Percentiles rank a stretch among this genome's conserved stretches.
phyloP scores from a whole-genome alignment of 805 yeast genomes.

The Wickerhamiella sorbophila region DNA sequence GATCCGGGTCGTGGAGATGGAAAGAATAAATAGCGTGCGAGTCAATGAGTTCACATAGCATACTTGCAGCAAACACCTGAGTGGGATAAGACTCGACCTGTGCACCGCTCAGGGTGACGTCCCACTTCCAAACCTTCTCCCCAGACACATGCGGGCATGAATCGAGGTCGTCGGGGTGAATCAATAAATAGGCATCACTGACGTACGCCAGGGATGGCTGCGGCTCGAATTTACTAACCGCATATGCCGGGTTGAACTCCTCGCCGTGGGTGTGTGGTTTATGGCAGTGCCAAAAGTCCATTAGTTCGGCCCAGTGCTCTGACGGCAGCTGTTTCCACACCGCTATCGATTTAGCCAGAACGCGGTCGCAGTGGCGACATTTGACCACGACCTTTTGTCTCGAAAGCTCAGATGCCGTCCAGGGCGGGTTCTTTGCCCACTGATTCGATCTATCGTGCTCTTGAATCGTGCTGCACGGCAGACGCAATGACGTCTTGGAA shows the following conservation, averaged over 20 bases:
- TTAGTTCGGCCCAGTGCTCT: slow-evolving; percentile 83
- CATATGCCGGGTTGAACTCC: slow-evolving; percentile 16
- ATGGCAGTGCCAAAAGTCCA: slow-evolving; percentile 98
- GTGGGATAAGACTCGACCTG: slow-evolving; percentile 3
- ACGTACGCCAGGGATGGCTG: slow-evolving; percentile 30
- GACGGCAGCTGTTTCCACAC: slow-evolving; percentile 58
- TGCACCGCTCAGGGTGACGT: slow-evolving; percentile 25
- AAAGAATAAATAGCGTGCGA: slow-evolving; percentile 24
- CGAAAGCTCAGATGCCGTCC: slow-evolving; percentile 4
- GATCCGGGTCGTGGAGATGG: slow-evolving; percentile 5
- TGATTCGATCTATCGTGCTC: background rate
- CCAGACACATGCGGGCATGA: background rate
- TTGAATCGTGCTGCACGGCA: background rate
- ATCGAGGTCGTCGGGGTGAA: slow-evolving; percentile 21
- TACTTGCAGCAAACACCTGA: slow-evolving; percentile 9
- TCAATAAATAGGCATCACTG: slow-evolving; percentile 42
- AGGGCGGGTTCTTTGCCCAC: slow-evolving; percentile 1
- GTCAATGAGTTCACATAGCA: slow-evolving; percentile 19
- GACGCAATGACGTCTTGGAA: background rate
- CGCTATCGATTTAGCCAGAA: background rate
- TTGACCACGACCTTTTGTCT: background rate
- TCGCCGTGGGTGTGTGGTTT: slow-evolving; percentile 21
- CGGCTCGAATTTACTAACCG: slow-evolving; percentile 28
- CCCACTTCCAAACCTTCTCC: slow-evolving; percentile 43
- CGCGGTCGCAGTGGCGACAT: slow-evolving; percentile 7